Conservation (phyloP, 2,329 filamentous ascomycete genomes). For the Aspergillus sp. region DNA sequence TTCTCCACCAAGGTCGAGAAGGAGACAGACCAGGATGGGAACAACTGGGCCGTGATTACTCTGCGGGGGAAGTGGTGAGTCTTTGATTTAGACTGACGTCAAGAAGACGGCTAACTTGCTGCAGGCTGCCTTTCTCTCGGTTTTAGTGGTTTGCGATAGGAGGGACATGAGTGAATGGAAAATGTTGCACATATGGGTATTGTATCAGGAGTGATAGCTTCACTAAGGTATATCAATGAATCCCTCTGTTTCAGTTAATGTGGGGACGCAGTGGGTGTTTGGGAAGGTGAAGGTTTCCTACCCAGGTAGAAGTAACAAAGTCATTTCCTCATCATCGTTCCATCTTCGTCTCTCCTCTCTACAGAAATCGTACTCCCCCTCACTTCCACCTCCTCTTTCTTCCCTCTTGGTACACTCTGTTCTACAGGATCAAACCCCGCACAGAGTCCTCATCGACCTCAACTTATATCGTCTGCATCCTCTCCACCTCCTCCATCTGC, state of each 20-base stretch:
- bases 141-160: background rate
- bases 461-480: background rate
- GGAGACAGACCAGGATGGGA: conserved; percentile 80
- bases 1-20: conserved; percentile 92
- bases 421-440: too few species aligned
- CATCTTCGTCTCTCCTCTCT: background rate
- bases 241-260: too few species aligned
- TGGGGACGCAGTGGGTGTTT: too few species aligned
- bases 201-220: too few species aligned
- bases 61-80: conserved; percentile 77
- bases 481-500: background rate
- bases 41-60: conserved; percentile 81
- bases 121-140: conserved; percentile 44
- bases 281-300: too few species aligned
- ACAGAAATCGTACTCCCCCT: background rate
- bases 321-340: background rate
- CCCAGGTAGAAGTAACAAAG: too few species aligned
- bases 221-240: background rate
- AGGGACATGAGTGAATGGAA: too few species aligned
- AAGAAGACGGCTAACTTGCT: background rate
- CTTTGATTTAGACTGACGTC: background rate
- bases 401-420: background rate
- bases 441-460: background rate
- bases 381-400: background rate
- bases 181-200: too few species aligned